Evolutionary conservation across 1,284 basidiomycete species (phyloP).

Genomic region (Termitomyces sp.): DNA sequence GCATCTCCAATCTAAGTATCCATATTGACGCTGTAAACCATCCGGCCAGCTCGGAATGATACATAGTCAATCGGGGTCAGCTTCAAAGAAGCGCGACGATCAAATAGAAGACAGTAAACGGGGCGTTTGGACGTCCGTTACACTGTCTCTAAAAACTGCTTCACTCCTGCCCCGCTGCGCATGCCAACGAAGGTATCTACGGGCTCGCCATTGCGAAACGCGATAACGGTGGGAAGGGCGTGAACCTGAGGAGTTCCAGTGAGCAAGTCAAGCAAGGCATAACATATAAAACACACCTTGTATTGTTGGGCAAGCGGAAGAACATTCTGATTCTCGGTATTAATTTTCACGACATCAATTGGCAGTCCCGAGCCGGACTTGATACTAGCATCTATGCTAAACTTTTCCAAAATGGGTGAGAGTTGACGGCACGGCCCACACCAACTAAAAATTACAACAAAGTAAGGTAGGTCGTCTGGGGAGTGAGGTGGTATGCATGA

Average conservation of each 20-base stretch:
- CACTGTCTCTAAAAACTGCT: constrained; percentile 44
- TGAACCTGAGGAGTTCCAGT: constrained; percentile 39
- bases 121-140: constrained; percentile 10
- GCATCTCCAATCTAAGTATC: neutral
- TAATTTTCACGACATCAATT: constrained; percentile 65
- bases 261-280: neutral
- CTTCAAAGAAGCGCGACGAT: neutral
- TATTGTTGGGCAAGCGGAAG: constrained; percentile 43
- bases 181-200: constrained; percentile 60
- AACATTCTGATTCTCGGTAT: constrained; percentile 57
- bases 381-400: constrained; percentile 38
- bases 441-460: constrained; percentile 46
- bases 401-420: constrained; percentile 56
- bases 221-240: constrained; percentile 68
- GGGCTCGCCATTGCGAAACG: constrained; percentile 56
- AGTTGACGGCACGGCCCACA: constrained; percentile 67
- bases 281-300: constrained; percentile 32
- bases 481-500: constrained; percentile 15
- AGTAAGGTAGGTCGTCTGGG: constrained; percentile 1
- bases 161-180: constrained; percentile 42
- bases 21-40: neutral
- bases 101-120: neutral
- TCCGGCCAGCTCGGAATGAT: neutral
- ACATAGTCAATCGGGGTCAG: neutral
- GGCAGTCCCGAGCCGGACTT: constrained; percentile 50